phyloP scores from a whole-genome alignment of 106 monocot species.

The Gastrodia elata region DNA sequence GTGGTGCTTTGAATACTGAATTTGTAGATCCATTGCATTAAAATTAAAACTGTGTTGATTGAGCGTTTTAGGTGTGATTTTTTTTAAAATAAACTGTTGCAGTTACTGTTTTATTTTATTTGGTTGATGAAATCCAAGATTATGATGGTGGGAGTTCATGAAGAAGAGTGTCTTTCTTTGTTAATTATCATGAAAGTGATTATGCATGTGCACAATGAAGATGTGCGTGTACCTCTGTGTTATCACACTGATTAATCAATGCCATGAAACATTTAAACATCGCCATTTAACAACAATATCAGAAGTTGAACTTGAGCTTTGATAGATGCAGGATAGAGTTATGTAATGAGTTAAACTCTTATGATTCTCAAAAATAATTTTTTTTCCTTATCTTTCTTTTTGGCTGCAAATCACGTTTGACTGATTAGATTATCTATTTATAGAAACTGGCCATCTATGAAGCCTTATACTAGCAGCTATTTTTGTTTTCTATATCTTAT shows the following conservation, averaged over 20 bases:
- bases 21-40: neutral
- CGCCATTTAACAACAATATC: neutral
- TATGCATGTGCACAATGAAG: neutral
- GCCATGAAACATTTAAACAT: neutral
- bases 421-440: conserved; percentile 1
- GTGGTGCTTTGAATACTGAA: neutral
- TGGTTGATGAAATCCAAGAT: no score
- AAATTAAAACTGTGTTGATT: neutral
- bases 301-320: neutral
- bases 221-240: neutral
- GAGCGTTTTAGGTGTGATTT: neutral
- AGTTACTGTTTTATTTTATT: no score
- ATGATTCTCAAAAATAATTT: no score
- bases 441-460: neutral
- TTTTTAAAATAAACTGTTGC: no score
- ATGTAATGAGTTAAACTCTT: neutral
- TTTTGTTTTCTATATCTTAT: neutral
- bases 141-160: neutral
- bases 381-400: neutral
- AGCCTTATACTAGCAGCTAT: neutral
- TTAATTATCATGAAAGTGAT: neutral
- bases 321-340: neutral
- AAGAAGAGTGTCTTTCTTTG: neutral
- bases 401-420: neutral
- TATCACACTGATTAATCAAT: neutral